Conservation (phyloP, 176 grass and related monocot species). For the Melocanna baccifera region DNA sequence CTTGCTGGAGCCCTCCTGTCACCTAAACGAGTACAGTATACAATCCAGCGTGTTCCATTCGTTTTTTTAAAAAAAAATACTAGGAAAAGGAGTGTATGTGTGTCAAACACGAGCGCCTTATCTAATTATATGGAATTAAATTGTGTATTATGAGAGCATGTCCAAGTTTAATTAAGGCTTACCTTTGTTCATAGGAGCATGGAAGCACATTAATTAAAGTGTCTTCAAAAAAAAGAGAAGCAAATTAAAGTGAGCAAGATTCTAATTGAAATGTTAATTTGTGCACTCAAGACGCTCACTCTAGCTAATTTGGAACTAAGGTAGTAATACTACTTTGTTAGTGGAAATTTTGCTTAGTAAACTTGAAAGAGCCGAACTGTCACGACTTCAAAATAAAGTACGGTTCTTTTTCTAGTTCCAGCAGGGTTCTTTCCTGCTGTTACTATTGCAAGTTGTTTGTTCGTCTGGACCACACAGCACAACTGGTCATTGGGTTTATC, state of each 20-base stretch:
- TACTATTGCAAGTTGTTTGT: not conserved
- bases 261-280: not conserved
- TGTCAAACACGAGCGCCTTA: not conserved
- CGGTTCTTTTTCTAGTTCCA: not conserved
- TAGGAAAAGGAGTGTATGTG: not conserved
- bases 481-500: not conserved
- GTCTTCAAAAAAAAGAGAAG: not conserved
- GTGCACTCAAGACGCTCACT: not conserved
- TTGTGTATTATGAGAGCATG: not conserved
- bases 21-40: not conserved
- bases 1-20: not conserved
- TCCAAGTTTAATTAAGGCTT: not conserved
- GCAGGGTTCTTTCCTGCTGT: not conserved
- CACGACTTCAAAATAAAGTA: not conserved
- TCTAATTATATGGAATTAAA: not conserved
- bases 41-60: not conserved
- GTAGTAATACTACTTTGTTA: not conserved
- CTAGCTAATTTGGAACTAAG: not conserved
- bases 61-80: not conserved
- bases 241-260: not conserved
- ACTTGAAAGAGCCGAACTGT: not conserved
- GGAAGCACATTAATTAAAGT: not conserved
- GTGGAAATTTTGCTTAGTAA: not conserved
- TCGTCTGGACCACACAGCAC: not conserved
- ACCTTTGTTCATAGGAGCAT: not conserved